Conservation (phyloP, 208 protist genomes). For the Leishmania martiniquensis region DNA sequence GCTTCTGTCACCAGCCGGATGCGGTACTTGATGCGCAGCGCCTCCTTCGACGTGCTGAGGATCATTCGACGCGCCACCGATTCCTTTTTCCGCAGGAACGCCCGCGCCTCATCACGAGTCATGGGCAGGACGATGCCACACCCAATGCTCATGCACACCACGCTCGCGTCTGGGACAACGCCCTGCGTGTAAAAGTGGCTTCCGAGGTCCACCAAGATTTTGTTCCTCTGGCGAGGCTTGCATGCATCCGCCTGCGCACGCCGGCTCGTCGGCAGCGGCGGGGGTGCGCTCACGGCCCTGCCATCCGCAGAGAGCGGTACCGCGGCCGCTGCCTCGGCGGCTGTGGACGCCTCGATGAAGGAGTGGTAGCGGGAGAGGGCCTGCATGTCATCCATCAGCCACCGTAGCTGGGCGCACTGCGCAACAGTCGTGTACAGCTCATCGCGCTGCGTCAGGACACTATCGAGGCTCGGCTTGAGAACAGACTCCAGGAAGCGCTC, state of each 20-base stretch:
- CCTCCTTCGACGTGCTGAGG: constrained; percentile 44
- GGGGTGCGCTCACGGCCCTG: neutral
- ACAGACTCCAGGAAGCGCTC: constrained; percentile 74
- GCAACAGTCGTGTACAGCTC: constrained; percentile 50
- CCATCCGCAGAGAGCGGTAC: neutral
- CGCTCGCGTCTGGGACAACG: constrained; percentile 42
- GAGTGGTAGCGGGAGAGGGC: constrained; percentile 48
- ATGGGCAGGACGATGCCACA: constrained; percentile 81
- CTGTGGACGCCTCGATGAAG: constrained; percentile 33
- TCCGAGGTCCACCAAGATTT: constrained; percentile 79
- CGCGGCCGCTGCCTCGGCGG: constrained; percentile 10
- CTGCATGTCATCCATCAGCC: constrained; percentile 73
- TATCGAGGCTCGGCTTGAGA: constrained; percentile 50
- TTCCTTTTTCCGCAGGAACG: constrained; percentile 65
- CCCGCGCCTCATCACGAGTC: constrained; percentile 50
- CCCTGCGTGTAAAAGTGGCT: constrained; percentile 75
- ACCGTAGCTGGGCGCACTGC: constrained; percentile 69
- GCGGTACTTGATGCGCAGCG: constrained; percentile 75
- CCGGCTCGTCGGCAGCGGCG: constrained; percentile 16
- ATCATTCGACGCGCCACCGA: constrained; percentile 44
- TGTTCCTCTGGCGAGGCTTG: constrained; percentile 40
- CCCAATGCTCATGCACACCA: constrained; percentile 77
- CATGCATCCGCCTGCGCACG: constrained; percentile 24
- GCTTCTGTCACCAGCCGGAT: constrained; percentile 81
- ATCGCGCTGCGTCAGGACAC: constrained; percentile 60